Conservation (phyloP, 257 asterid genomes). For the Voacanga thouarsii region DNA sequence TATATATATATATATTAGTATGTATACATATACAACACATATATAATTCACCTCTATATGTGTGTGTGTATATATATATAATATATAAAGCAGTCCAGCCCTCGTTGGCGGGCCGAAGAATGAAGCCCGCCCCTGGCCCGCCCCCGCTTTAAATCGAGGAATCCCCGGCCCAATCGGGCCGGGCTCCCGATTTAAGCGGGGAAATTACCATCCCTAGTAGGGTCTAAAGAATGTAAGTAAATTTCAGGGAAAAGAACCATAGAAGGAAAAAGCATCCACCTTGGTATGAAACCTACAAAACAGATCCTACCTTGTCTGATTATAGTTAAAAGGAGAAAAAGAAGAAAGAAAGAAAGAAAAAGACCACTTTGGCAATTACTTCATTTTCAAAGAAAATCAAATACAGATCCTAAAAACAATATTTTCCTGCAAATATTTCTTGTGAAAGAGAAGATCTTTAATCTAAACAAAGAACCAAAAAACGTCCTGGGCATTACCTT, state of each 20-base stretch:
- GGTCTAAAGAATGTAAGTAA: not conserved
- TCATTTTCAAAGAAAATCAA: not conserved
- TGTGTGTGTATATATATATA: no score
- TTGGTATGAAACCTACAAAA: not conserved
- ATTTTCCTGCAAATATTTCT: not conserved
- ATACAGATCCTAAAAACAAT: not conserved
- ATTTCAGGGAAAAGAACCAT: not conserved
- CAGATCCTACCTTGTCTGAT: not conserved
- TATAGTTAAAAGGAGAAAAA: no score
- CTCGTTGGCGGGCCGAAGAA: no score
- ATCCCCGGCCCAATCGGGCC: no score
- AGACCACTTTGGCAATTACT: not conserved
- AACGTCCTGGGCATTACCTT: conserved; percentile 1
- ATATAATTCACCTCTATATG: no score
- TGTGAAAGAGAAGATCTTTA: conserved; percentile 1
- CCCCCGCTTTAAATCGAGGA: no score
- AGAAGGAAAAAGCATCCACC: not conserved
- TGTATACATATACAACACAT: no score
- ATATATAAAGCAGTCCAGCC: no score
- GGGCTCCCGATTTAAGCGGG: no score
- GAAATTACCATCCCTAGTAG: not conserved
- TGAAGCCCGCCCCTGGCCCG: no score
- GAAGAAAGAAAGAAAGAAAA: no score
- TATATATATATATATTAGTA: no score
- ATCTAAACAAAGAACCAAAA: not conserved